A percentile compares a stretch with the other conserved stretches of the same genome.
These are phyloP conservation scores for Cystoderma amianthinum DNA, from an alignment of 768 basidiomycete species.

Conservation along the genomic window DNA sequence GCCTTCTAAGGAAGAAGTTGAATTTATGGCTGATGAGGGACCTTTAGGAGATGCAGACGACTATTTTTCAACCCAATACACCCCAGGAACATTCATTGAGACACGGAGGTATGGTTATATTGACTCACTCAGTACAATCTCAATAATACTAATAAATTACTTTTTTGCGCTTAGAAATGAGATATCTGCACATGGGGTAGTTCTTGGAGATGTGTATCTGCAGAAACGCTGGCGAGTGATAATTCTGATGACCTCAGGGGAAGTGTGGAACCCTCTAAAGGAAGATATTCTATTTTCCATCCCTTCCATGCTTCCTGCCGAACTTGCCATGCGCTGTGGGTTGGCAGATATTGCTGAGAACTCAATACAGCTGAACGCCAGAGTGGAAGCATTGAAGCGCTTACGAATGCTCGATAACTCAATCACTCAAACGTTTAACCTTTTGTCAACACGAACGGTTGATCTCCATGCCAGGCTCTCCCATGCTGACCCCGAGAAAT, in stretches of 20 bases:
- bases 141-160: slow-evolving; percentile 1
- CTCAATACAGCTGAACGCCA: slow-evolving; percentile 40
- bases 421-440: slow-evolving; percentile 28
- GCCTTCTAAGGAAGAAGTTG: slow-evolving; percentile 5
- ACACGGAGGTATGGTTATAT: slow-evolving; percentile 32
- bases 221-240: slow-evolving; percentile 12
- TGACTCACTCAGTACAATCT: slow-evolving; percentile 8
- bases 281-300: slow-evolving; percentile 56
- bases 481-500: slow-evolving; percentile 38
- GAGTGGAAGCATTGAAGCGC: slow-evolving; percentile 57
- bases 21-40: not conserved
- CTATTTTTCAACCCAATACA: slow-evolving; percentile 1
- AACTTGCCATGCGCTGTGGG: slow-evolving; percentile 46
- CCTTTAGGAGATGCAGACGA: not conserved
- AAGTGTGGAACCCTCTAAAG: slow-evolving; percentile 38
- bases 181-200: slow-evolving; percentile 20
- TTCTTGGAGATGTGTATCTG: slow-evolving; percentile 20
- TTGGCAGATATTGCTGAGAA: slow-evolving; percentile 15
- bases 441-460: slow-evolving; percentile 16
- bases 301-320: slow-evolving; percentile 43
- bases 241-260: slow-evolving; percentile 39
- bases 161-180: slow-evolving; percentile 21
- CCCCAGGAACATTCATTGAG: slow-evolving; percentile 46
- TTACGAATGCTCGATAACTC: slow-evolving; percentile 45
- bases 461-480: slow-evolving; percentile 41